These are phyloP conservation scores for Arthrocladium fulminans DNA, from an alignment of 2,329 filamentous ascomycete species.

Conservation along the genomic window DNA sequence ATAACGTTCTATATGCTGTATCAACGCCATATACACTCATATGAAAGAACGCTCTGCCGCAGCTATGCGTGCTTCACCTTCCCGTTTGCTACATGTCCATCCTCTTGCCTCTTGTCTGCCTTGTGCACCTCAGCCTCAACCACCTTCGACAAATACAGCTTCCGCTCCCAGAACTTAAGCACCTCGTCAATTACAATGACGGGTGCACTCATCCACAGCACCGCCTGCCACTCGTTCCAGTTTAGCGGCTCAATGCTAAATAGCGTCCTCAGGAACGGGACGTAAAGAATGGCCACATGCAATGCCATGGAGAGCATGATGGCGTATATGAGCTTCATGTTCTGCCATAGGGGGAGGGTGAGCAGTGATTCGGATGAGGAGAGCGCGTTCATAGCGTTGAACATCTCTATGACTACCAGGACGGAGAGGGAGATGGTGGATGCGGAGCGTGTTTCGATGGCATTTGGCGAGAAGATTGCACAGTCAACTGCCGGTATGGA, in stretches of 20 bases:
- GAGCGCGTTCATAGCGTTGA: conserved; percentile 97
- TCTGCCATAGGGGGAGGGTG: conserved; percentile 92
- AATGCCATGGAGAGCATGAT: conserved; percentile 87
- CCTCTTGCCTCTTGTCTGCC: conserved; percentile 8
- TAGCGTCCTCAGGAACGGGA: conserved; percentile 74
- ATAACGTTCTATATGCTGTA: too few species aligned
- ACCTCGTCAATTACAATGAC: conserved; percentile 82
- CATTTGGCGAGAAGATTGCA: conserved; percentile 77
- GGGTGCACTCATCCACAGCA: conserved; percentile 76
- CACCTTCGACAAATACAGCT: conserved; percentile 50
- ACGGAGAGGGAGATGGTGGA: conserved; percentile 87
- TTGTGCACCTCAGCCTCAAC: too few species aligned
- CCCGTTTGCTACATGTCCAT: conserved; percentile 19
- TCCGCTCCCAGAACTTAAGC: conserved; percentile 68
- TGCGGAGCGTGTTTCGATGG: conserved; percentile 64
- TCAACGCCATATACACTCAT: too few species aligned
- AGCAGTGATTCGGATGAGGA: conserved; percentile 91
- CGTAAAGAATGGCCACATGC: conserved; percentile 90
- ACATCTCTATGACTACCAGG: conserved; percentile 96
- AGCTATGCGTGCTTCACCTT: conserved; percentile 21
- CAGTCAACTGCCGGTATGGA: conserved; percentile 68
- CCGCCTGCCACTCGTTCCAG: conserved; percentile 83
- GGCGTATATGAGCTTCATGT: conserved; percentile 96
- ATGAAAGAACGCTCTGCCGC: too few species aligned
- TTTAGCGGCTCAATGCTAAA: conserved; percentile 89